Base-by-base conservation (phyloP, 495 filamentous ascomycete species). In the Corynascus novoguineensis region DNA sequence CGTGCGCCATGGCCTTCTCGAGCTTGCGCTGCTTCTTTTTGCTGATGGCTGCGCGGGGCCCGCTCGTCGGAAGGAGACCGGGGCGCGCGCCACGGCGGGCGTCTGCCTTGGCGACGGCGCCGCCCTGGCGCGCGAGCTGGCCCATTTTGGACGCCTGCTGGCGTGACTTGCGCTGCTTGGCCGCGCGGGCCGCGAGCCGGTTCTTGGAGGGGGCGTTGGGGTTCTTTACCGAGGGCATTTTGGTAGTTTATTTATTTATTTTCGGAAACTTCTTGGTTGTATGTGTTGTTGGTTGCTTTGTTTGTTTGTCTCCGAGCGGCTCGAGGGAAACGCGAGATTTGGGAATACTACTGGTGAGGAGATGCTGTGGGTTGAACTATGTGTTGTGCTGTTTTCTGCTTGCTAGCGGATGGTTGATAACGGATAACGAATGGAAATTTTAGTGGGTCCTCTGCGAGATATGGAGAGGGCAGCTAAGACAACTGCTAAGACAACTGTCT, bases 151-250 rank as follows among this genome's bases (percentile, higher is more conserved):
- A 55, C 11, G 61, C 58, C 38, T 67, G 61, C 25, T 68, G 56
- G 34, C 57, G 53, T 37, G 64, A 52, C 49, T 73, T 70, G 22
- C 60, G 61, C 5, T 58, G 53, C 41, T 62, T 68, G 37, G 66
- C 64, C 3, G 68, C 66, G 25, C 66, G 68, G 5, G 73, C 73
- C 12, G 61, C 60, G 8, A 71, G 66, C 2, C 73, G 66, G 68
- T 74, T 74, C 24, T 70, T 69, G 25, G 72, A 75, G 19, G 69
- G 60, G n/a, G 65, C 64, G 64, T 78, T 78, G 53, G 75, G 75
- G 64, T 78, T 78, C 37, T 75, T 76, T 37, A 70, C 63, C 34
- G 72, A 74, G 14, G 68, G 65, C 74, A 77, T 77, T 35, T 37
- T 67, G 22, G 32, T n/a, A 2, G 40, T 46, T 52, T 29, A 14